phyloP scores from a whole-genome alignment of 805 yeast species.

The Schizosaccharomyces octosporus region DNA sequence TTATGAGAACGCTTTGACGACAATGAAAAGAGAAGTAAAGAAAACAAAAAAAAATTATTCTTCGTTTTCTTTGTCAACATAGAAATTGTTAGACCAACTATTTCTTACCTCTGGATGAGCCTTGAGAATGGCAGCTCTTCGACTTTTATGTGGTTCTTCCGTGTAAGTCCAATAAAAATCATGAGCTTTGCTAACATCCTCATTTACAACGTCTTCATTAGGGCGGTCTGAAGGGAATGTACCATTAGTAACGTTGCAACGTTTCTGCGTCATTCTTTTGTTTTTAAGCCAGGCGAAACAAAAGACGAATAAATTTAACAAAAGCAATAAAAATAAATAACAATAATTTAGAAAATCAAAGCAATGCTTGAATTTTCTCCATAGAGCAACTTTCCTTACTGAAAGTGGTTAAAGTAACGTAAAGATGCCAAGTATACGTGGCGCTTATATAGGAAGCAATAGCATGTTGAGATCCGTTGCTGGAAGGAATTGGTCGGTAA shows the following conservation, averaged over 20 bases:
- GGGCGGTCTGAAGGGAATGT: neutral
- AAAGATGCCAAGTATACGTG: too few species aligned
- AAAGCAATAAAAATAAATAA: neutral
- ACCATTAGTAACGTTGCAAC: neutral
- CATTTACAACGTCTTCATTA: neutral
- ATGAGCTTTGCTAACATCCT: neutral
- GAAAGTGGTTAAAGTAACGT: too few species aligned
- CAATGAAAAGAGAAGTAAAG: too few species aligned
- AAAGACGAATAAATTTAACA: neutral
- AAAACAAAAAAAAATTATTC: too few species aligned
- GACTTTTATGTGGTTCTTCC: constrained; percentile 52
- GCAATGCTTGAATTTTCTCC: neutral
- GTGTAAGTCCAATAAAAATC: constrained; percentile 71
- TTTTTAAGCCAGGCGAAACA: neutral
- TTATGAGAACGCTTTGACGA: neutral
- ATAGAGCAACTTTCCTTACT: too few species aligned
- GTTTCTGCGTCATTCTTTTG: neutral
- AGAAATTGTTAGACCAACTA: too few species aligned
- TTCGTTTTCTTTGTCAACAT: too few species aligned
- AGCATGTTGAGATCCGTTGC: too few species aligned
- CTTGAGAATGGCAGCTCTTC: constrained; percentile 50
- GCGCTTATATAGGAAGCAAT: too few species aligned
- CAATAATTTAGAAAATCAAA: neutral
- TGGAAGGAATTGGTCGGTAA: too few species aligned
- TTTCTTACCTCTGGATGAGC: constrained; percentile 41